Base-by-base conservation (phyloP, 2,329 filamentous ascomycete genomes). In the Ascochyta clinopodiicola region DNA sequence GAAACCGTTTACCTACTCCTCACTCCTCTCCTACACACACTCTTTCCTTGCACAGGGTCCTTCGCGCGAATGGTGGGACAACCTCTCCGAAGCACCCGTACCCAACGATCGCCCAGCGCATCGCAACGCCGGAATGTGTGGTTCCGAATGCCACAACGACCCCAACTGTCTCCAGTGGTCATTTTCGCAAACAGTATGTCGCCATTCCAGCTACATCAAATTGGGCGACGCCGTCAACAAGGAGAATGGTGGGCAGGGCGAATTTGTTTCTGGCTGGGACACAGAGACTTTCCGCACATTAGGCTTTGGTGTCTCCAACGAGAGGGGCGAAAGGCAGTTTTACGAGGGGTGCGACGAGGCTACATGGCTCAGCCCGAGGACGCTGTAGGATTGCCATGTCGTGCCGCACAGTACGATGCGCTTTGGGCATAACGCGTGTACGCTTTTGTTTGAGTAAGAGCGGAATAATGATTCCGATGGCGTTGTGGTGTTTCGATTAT, bases 211-310 rank as follows among this genome's bases (percentile, higher is more conserved):
- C 37, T 73, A 70, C 40, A 74, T 73, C 56, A 72, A 70, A 49
- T 62, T 73, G 52, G 64, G 73, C 13, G 67, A 74, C 34, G 63
- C 64, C 21, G 72, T 77, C 8, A 66, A 74, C 45, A 48, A 60
- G 7, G 68, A 74, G 48, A 68, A 68, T 36, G 63, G 68, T 52
- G 64, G 68, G 1, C 73, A 77, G 52, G 69, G 71, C 49, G 70
- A 75, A 24, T 77, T 75, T 40, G 69, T 72, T 8, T 71, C 66
- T 3, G 76, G 75, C 6, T 78, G 76, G 75, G 73, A 76, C 38
- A 59, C 70, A 1, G 69, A 68, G 31, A 75, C 72, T 51, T 71
- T 78, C 44, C 62, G 64, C 21, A 65, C 68, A 17, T 68, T 74
- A 48, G 73, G 72, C 17, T 75, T 74, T 49, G 69, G 68, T n/a